These are phyloP conservation scores for Rubus parviflorus DNA, from an alignment of 306 rosid species.

Conservation along the genomic window DNA sequence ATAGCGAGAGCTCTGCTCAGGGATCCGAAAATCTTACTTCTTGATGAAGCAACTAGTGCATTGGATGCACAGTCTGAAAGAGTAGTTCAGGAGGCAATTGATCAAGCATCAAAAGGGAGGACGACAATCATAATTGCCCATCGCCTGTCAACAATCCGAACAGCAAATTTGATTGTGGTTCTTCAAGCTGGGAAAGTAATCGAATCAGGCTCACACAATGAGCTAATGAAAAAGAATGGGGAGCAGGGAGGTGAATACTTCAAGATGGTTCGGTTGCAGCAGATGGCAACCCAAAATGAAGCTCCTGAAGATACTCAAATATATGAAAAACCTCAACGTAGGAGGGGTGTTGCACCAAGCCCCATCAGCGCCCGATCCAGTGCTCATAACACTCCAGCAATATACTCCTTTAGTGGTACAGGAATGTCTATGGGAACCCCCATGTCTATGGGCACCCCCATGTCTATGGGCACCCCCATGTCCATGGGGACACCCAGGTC, in stretches of 20 bases:
- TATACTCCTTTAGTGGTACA: constrained; percentile 50
- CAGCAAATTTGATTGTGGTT: constrained; percentile 60
- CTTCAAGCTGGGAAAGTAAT: constrained; percentile 66
- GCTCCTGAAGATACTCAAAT: constrained; percentile 33
- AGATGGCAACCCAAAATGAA: constrained; percentile 45
- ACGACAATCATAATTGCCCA: constrained; percentile 82
- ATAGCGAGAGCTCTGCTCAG: constrained; percentile 82
- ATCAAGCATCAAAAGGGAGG: constrained; percentile 84
- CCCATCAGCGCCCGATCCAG: constrained; percentile 67
- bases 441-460: constrained; percentile 24
- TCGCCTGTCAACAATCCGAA: constrained; percentile 62
- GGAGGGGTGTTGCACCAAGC: constrained; percentile 54
- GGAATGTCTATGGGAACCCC: constrained; percentile 71
- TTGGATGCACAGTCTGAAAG: constrained; percentile 79
- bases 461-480: constrained; percentile 71
- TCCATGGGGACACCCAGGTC: constrained; percentile 26
- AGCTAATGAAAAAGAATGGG: constrained; percentile 54
- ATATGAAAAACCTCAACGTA: constrained; percentile 46
- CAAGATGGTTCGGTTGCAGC: constrained; percentile 79
- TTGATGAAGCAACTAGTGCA: constrained; percentile 93
- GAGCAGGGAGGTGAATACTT: constrained; percentile 68
- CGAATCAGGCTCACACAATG: constrained; percentile 66
- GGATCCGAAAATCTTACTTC: constrained; percentile 80
- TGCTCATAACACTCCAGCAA: constrained; percentile 45
- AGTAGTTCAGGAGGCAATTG: constrained; percentile 80